A percentile compares a stretch with the other conserved stretches of the same genome.
Evolutionary conservation across 1,139 yeast species (phyloP).

Genomic region (Magnusiomyces clavatus): DNA sequence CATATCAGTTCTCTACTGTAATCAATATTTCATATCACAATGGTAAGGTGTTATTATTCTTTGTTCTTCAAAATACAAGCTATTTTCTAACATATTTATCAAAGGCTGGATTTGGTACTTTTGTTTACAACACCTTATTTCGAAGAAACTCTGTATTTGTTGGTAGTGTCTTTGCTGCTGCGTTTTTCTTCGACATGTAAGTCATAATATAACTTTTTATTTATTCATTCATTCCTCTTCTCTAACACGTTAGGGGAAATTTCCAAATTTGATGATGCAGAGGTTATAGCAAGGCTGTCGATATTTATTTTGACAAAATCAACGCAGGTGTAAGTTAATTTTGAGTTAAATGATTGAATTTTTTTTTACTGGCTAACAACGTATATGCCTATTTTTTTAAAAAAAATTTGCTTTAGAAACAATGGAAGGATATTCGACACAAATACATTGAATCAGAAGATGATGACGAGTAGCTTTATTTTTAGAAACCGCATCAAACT

Average conservation of each 20-base stretch:
- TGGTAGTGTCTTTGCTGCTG: slow-evolving; percentile 74
- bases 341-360: background rate
- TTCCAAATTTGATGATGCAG: slow-evolving; percentile 18
- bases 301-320: slow-evolving; percentile 76
- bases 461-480: slow-evolving; percentile 24
- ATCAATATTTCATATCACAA: background rate
- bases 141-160: slow-evolving; percentile 92
- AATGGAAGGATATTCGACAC: slow-evolving; percentile 90
- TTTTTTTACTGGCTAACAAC: background rate
- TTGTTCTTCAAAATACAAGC: background rate
- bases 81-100: background rate
- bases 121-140: slow-evolving; percentile 63
- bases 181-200: slow-evolving; percentile 79
- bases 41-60: background rate
- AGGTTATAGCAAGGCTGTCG: slow-evolving; percentile 71
- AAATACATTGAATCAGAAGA: slow-evolving; percentile 37
- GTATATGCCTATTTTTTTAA: background rate
- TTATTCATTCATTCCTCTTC: slow-evolving; percentile 14
- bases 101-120: slow-evolving; percentile 40
- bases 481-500: too few species aligned
- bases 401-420: slow-evolving; percentile 50
- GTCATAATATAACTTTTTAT: slow-evolving; percentile 15
- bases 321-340: slow-evolving; percentile 58
- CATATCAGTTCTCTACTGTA: too few species aligned
- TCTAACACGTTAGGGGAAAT: background rate